Base-by-base conservation (phyloP, 2,329 filamentous ascomycete species). In the Neopestalotiopsis clavispora region DNA sequence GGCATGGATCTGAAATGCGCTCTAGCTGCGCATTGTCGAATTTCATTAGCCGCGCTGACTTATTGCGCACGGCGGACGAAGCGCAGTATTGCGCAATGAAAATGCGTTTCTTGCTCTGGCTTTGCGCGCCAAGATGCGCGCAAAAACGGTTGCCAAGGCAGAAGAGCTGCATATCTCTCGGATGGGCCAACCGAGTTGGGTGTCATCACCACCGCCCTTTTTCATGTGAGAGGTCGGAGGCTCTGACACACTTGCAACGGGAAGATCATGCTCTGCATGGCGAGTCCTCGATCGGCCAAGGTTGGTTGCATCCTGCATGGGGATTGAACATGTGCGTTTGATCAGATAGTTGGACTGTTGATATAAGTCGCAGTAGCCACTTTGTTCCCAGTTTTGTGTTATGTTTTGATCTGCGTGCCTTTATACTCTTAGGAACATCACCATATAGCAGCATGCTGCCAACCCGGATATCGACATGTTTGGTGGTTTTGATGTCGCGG, bases 271-370 rank as follows among this genome's bases (percentile, higher is more conserved):
- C 42, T 20, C 20, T 52, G 38, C 61, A 64, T 64, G 61, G 34
- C 34, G n/a, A 64, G 17, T 34, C 49, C 20, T 52, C 23, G 20
- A 52, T 20, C 28, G 34, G 45, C 28, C 34, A 64, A 49, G 61
- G 61, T 64, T 64, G 61, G 61, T 64, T 64, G 61, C 61, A 28
- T 17, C 40, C 61, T 32, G 28, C 38, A 64, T 64, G 61, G 61
- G 12, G 30, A 42, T 40, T 7, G 61, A 49, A 64, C 59, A 38
- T 52, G 45, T 52, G 45, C 45, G 30, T 62, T 38, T 64, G 32
- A 17, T 17, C n/a, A 20, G 61, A 45, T 13, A 12, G 14, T 4
- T 23, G 38, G n/a, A 49, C 42, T n/a, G 20, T 52, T 30, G 42
- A 49, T 64, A 64, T 64, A 64, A 64, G 10, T 20, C 14, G 38